Percentiles rank a stretch among this genome's conserved stretches.
Conservation (phyloP, 257 asterid genomes). For the Solanum acaule region DNA sequence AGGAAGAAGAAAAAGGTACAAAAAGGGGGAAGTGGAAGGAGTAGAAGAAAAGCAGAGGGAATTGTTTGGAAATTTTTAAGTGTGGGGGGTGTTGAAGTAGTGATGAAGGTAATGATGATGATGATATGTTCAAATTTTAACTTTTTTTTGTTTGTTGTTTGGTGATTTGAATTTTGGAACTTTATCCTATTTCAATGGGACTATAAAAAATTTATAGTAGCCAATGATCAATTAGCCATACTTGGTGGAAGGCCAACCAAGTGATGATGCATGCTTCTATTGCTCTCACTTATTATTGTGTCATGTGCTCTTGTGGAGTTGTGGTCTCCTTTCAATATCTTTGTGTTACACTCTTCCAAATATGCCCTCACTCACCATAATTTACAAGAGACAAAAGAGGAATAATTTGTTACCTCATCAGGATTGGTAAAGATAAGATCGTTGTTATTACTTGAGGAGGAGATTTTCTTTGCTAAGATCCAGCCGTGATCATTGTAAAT, state of each 20-base stretch:
- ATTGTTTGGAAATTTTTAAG: constrained; percentile 25
- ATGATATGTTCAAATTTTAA: constrained; percentile 18
- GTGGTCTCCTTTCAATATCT: background rate
- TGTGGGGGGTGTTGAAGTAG: constrained; percentile 19
- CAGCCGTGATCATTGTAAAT: fast-evolving
- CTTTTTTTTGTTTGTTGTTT: constrained; percentile 14
- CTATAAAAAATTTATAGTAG: background rate
- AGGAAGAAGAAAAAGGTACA: constrained; percentile 9
- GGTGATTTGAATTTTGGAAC: constrained; percentile 5
- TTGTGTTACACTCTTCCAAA: background rate
- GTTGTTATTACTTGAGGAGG: background rate
- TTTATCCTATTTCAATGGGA: background rate
- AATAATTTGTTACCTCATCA: background rate
- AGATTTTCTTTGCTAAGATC: background rate
- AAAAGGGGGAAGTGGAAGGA: constrained; percentile 22
- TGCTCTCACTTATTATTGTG: background rate
- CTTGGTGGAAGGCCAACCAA: background rate
- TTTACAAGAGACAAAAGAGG: background rate
- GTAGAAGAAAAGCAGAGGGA: constrained; percentile 28
- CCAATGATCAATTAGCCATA: background rate
- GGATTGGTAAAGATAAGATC: background rate
- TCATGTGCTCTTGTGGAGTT: background rate
- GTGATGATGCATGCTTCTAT: background rate
- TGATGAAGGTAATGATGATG: constrained; percentile 43
- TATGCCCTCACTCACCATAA: background rate